phyloP scores from a whole-genome alignment of 1,284 basidiomycete genomes.

The Leccinum pachyderme region DNA sequence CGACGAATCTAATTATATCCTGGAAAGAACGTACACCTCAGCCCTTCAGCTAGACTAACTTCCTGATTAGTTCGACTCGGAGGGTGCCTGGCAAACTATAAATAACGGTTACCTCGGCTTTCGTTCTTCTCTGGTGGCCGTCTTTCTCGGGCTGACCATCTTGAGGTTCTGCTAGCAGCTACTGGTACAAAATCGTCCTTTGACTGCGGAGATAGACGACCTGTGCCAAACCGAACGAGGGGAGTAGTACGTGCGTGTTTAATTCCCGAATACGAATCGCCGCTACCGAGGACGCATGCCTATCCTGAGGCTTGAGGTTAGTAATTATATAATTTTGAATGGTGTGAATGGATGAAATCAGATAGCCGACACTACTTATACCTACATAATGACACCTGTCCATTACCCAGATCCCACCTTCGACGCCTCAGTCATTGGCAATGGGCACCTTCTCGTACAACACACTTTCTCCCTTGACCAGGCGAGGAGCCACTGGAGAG shows the following conservation, averaged over 20 bases:
- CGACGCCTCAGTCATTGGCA: neutral
- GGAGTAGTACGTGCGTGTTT: neutral
- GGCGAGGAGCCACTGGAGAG: slow-evolving; percentile 25
- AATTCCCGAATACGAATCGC: neutral
- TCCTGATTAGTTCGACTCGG: no score
- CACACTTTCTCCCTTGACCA: neutral
- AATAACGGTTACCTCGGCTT: no score
- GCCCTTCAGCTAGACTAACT: no score
- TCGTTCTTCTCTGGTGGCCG: no score
- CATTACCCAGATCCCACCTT: neutral
- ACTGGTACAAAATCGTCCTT: neutral
- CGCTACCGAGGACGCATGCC: neutral
- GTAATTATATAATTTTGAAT: no score
- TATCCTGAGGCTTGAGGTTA: no score
- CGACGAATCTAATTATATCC: no score
- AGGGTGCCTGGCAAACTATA: no score
- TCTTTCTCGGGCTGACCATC: no score
- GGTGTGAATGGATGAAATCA: no score
- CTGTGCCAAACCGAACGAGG: neutral
- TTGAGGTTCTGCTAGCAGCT: no score
- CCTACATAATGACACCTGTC: neutral
- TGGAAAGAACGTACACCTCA: no score
- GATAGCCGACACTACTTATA: neutral
- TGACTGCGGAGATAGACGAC: neutral
- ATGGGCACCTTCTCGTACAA: slow-evolving; percentile 12